These are phyloP conservation scores for Parafenestella ontariensis DNA, from an alignment of 2,329 filamentous ascomycete species.

Conservation along the genomic window DNA sequence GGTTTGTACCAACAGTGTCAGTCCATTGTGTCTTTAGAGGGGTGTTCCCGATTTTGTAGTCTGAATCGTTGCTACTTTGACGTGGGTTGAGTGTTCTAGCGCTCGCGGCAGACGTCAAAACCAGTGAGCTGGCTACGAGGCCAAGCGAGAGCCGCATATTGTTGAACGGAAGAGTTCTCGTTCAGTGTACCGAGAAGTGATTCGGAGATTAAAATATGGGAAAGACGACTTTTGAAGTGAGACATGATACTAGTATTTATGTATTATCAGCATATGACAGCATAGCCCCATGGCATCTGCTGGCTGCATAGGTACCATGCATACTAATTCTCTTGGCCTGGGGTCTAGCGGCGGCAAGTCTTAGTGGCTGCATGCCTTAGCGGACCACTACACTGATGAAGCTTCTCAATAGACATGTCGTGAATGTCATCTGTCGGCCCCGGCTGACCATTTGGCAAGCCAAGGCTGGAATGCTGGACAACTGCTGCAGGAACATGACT, in stretches of 20 bases:
- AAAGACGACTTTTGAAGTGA: not conserved
- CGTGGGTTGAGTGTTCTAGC: conserved; percentile 16
- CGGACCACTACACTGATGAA: conserved; percentile 27
- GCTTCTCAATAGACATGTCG: conserved; percentile 2
- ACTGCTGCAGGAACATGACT: not conserved
- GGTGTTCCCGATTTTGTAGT: conserved; percentile 37
- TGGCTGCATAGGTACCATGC: conserved; percentile 16
- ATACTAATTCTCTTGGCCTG: conserved; percentile 26
- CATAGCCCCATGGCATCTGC: conserved; percentile 21
- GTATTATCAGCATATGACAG: conserved; percentile 19
- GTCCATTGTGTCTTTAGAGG: conserved; percentile 59
- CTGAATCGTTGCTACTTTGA: conserved; percentile 42
- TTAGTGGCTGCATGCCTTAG: conserved; percentile 32
- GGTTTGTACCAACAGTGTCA: conserved; percentile 58
- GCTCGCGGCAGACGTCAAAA: conserved; percentile 15
- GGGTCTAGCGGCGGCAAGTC: conserved; percentile 32
- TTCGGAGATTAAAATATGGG: not conserved
- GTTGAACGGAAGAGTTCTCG: not conserved
- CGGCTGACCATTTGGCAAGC: conserved; percentile 17
- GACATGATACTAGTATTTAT: conserved; percentile 28
- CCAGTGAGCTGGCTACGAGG: conserved; percentile 19
- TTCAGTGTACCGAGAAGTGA: not conserved
- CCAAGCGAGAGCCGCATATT: conserved; percentile 27
- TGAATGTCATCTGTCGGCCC: conserved; percentile 9
- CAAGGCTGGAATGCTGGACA: not conserved